Conservation (phyloP, 2,329 filamentous ascomycete species). For the Stagonosporopsis tanaceti region DNA sequence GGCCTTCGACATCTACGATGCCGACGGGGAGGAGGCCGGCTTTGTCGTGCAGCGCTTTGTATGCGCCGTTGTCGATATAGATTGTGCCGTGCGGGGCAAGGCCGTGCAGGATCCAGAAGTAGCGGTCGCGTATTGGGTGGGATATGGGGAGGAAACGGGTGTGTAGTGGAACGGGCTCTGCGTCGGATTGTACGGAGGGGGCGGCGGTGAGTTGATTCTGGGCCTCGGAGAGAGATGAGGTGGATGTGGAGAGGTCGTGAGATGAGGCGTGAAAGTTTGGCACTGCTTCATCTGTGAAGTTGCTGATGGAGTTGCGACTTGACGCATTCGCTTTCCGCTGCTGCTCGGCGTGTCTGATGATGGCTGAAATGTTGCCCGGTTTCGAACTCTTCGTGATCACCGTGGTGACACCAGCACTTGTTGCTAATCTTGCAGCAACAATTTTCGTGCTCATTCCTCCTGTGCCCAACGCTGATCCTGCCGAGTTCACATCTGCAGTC, state of each 20-base stretch:
- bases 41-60: slow-evolving; percentile 80
- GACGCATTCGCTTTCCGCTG: slow-evolving; percentile 55
- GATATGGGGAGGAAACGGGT: slow-evolving; percentile 89
- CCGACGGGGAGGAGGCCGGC: slow-evolving; percentile 89
- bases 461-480: slow-evolving; percentile 87
- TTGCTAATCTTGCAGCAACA: slow-evolving; percentile 87
- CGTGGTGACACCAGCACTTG: slow-evolving; percentile 92
- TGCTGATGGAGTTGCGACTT: slow-evolving; percentile 39
- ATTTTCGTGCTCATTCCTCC: slow-evolving; percentile 99
- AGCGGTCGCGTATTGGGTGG: slow-evolving; percentile 87
- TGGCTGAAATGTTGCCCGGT: slow-evolving; percentile 87
- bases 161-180: slow-evolving; percentile 69
- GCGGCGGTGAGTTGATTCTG: slow-evolving; percentile 23
- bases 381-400: slow-evolving; percentile 94
- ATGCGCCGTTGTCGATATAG: slow-evolving; percentile 91
- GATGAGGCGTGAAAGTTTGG: slow-evolving; percentile 30
- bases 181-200: slow-evolving; percentile 30
- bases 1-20: slow-evolving; percentile 87
- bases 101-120: slow-evolving; percentile 97
- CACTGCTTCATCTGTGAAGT: slow-evolving; percentile 40
- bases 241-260: slow-evolving; percentile 34
- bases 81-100: slow-evolving; percentile 88
- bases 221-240: slow-evolving; percentile 44
- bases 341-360: slow-evolving; percentile 81
- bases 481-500: slow-evolving; percentile 87